phyloP scores from a whole-genome alignment of 345 rosid species.

The Linum lewisii region DNA sequence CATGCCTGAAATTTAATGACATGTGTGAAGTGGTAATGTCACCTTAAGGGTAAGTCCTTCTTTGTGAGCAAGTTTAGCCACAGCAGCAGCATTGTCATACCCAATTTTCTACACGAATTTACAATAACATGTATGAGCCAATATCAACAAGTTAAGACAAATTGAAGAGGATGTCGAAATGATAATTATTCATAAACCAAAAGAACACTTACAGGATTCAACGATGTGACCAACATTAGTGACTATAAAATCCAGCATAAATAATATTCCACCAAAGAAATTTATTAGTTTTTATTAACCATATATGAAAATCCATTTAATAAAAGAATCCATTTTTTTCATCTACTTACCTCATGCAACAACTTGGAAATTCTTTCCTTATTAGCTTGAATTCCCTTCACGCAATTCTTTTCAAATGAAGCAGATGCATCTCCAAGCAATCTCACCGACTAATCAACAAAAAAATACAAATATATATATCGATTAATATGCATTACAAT shows the following conservation, averaged over 20 bases:
- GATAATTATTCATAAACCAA: not conserved
- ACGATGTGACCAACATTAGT: constrained; percentile 91
- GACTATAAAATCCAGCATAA: constrained; percentile 63
- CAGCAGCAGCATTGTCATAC: constrained; percentile 93
- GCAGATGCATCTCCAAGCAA: constrained; percentile 91
- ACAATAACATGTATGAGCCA: constrained; percentile 15
- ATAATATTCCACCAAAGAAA: constrained; percentile 17
- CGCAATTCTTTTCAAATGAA: constrained; percentile 91
- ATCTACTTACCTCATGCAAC: constrained; percentile 65
- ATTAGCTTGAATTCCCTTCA: constrained; percentile 80
- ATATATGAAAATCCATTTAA: no score
- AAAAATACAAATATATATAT: no score
- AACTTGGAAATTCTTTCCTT: constrained; percentile 80
- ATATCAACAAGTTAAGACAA: not conserved
- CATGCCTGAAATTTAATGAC: no score
- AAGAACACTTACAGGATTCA: constrained; percentile 82
- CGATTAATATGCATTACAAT: no score
- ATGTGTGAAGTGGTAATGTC: constrained; percentile 6
- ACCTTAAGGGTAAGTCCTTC: constrained; percentile 93
- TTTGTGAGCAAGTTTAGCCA: constrained; percentile 96
- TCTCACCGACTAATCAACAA: constrained; percentile 44
- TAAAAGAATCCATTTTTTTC: no score
- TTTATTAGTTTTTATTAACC: not conserved
- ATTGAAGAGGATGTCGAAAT: constrained; percentile 7
- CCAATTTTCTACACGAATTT: constrained; percentile 61